phyloP scores from a whole-genome alignment of 495 filamentous ascomycete genomes.

The Neurospora sp. region DNA sequence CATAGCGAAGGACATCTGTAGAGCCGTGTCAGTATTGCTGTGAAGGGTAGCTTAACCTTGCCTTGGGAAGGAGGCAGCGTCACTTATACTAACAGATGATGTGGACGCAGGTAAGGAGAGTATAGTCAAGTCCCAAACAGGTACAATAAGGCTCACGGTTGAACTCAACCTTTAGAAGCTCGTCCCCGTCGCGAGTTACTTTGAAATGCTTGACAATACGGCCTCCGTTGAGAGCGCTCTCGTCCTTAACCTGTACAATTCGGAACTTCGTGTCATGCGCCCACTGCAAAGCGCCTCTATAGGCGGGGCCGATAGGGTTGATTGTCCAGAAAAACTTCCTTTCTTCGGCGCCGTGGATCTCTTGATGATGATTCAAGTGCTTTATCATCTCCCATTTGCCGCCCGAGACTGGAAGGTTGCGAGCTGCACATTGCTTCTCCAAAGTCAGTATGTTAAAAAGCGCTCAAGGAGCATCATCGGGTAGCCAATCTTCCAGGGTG shows the following conservation, averaged over 20 bases:
- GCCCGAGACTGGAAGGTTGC: neutral
- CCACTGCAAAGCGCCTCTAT: neutral
- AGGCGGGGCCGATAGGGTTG: too few species aligned
- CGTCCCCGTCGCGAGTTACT: neutral
- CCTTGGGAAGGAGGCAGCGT: fast-evolving
- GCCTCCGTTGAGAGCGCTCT: fast-evolving
- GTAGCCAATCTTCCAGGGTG: neutral
- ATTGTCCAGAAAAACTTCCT: too few species aligned
- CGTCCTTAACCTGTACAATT: neutral
- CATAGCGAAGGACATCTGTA: neutral
- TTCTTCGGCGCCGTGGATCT: neutral
- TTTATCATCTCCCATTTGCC: neutral
- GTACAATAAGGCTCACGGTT: neutral
- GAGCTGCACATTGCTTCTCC: neutral
- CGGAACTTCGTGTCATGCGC: neutral
- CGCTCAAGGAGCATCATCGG: neutral
- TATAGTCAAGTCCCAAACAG: too few species aligned
- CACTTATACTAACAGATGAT: neutral
- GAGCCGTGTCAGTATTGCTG: neutral
- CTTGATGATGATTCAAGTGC: neutral
- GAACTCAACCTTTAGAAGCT: neutral
- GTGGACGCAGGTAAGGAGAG: neutral
- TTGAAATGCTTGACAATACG: neutral
- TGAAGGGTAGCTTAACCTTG: neutral
- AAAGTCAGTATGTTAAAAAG: too few species aligned